Evolutionary conservation across 257 asterid genomes (phyloP), one percentile per base, ranked within the genome.

Genomic region (Nicotiana sylvestris): DNA sequence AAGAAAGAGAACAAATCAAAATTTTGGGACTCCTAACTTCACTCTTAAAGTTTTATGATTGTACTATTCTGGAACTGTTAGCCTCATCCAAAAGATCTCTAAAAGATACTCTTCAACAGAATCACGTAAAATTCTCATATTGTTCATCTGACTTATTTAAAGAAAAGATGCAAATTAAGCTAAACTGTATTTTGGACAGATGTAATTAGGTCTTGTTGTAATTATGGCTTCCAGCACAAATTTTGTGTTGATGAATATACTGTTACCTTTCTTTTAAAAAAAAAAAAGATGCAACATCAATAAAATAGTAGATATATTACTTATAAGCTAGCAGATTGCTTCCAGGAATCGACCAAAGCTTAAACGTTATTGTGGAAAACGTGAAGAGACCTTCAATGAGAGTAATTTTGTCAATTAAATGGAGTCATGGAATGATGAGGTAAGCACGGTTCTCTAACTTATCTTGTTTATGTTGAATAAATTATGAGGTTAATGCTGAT

Each of bases 51-150:
- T 72, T 72, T 53, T 46, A 72, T 72, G 56, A 15, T 11, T 21
- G 53, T 49, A 64, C 69, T 64, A 72, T 46, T 55, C 61, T 72
- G 61, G 51, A 25, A 46, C 15, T 25, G 37, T 46, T 43, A 72
- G 60, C 58, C 58, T 70, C 58, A 43, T 72, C 78, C 78, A 43
- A 72, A 46, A 6, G 21, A 70, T 43, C 35, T 1, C 25, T 21
- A 70, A 21, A 33, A 70, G 37, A 6, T 46, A 46, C 9, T 6
- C 60, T 25, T 46, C 60, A 72, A 72, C 78, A 72, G 27, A 72
- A 72, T 72, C 79, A 72, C 51, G 61, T 72, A 72, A 72, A 72
- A 46, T 72, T 72, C 79, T 72, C 12, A 9, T 72, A 25, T 46
- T 72, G 79, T 72, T 72, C 79, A 72, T 72, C 79, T 46, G 21